Evolutionary conservation across 2,329 filamentous ascomycete species (phyloP), one percentile per base, ranked within the genome.

Genomic region (Cercospora beticola): DNA sequence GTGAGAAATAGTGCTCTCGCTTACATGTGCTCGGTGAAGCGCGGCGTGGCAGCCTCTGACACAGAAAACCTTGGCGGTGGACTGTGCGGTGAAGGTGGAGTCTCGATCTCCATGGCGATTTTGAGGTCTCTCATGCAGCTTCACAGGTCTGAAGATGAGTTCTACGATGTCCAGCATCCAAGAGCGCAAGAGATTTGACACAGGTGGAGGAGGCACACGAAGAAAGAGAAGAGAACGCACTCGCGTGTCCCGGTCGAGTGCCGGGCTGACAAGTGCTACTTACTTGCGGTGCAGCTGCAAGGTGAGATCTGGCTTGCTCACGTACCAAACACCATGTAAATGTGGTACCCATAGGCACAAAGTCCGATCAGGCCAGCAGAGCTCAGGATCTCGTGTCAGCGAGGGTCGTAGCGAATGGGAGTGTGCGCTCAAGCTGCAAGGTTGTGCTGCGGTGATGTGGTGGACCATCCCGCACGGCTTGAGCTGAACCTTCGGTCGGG

Each of bases 11-110:
- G 23, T 28, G 23, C n/a, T 6, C 23, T 14, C 10, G 71, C 74
- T 72, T 69, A 76, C 74, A 76, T 69, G 60, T 76, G 72, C 60
- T 76, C 74, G 61, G 68, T 74, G 60, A 76, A 75, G 31, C 73
- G 65, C 16, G 74, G 74, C 36, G 60, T 71, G 31, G 64, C 63
- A 52, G 36, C 49, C 26, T 65, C 57, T 9, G 49, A 69, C 26
- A 74, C 73, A 16, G 69, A 69, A 21, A 71, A 74, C 30, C 71
- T 63, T 9, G 73, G 73, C 18, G 68, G 68, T 46, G 70, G 72
- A 57, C 66, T 72, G 31, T 67, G 69, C 61, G 31, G 40, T 5
- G 63, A 46, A 23, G 58, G 49, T 21, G 58, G 49, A 65, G 67
- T 57, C 57, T 68, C 67, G 58, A 68, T 66, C 9, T 56, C 33